phyloP scores from a whole-genome alignment of 2,329 filamentous ascomycete species.

The Endocalyx cinctus region DNA sequence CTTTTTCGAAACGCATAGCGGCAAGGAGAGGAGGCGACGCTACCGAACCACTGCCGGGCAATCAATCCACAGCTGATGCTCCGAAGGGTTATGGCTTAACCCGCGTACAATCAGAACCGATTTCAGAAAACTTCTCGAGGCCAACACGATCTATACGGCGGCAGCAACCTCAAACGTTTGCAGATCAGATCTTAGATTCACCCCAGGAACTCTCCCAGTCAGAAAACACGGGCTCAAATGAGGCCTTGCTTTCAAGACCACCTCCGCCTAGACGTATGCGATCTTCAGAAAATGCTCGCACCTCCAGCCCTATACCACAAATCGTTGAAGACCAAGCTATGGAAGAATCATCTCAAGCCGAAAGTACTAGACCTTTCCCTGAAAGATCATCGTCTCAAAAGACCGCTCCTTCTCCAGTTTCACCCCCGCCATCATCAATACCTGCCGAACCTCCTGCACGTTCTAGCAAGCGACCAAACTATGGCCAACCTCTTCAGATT shows the following conservation, averaged over 20 bases:
- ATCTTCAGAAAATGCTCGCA: slow-evolving; percentile 15
- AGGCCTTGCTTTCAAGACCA: slow-evolving; percentile 15
- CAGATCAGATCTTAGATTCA: slow-evolving; percentile 32
- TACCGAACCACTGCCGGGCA: slow-evolving; percentile 32
- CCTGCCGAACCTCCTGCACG: slow-evolving; percentile 43
- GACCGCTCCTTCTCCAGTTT: slow-evolving; percentile 37
- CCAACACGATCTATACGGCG: slow-evolving; percentile 46
- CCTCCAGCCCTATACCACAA: slow-evolving; percentile 41
- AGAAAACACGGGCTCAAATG: slow-evolving; percentile 31
- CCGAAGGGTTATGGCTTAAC: slow-evolving; percentile 49
- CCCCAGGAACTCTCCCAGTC: slow-evolving; percentile 49
- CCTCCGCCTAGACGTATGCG: slow-evolving; percentile 13
- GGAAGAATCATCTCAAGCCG: slow-evolving; percentile 31
- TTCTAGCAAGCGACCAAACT: slow-evolving; percentile 36
- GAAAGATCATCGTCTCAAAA: slow-evolving; percentile 53
- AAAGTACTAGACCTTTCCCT: slow-evolving; percentile 37
- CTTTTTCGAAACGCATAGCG: slow-evolving; percentile 68
- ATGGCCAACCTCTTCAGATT: slow-evolving; percentile 26
- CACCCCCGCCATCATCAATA: slow-evolving; percentile 36
- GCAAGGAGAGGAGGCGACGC: slow-evolving; percentile 56
- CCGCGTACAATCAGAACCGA: slow-evolving; percentile 67
- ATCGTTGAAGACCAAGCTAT: slow-evolving; percentile 62
- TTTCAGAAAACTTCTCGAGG: slow-evolving; percentile 59
- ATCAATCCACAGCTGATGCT: slow-evolving; percentile 38
- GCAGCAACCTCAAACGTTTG: slow-evolving; percentile 45